phyloP scores from a whole-genome alignment of 2,329 filamentous ascomycete species.

The Paraphoma sp. region DNA sequence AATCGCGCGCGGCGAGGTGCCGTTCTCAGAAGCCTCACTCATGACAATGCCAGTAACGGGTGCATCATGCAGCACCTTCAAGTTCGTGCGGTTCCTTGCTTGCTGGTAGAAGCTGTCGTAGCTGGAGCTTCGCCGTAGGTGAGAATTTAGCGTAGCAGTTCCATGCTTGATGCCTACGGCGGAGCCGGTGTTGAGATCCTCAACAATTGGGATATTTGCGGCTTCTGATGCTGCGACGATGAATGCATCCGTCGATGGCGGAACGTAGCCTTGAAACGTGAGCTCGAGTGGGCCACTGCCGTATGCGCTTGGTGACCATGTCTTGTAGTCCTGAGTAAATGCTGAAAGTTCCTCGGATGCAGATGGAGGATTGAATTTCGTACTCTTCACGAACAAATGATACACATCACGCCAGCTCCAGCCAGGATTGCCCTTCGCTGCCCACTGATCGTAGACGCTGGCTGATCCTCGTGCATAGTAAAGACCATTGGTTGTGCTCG shows the following conservation, averaged over 20 bases:
- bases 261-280: conserved; percentile 38
- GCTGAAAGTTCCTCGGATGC: conserved; percentile 22
- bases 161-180: conserved; percentile 42
- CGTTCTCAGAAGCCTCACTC: conserved; percentile 7
- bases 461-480: background rate
- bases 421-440: conserved; percentile 62
- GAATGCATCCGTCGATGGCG: conserved; percentile 34
- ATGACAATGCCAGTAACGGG: conserved; percentile 36
- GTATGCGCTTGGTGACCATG: conserved; percentile 35
- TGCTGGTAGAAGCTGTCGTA: conserved; percentile 41
- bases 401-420: conserved; percentile 14
- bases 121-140: conserved; percentile 32
- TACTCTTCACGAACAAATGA: conserved; percentile 32
- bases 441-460: conserved; percentile 59
- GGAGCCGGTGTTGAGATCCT: conserved; percentile 41
- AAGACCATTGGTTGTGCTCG: background rate
- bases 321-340: conserved; percentile 37
- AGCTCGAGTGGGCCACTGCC: conserved; percentile 37
- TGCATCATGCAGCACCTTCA: conserved; percentile 35
- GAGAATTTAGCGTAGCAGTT: conserved; percentile 29
- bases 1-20: conserved; percentile 23
- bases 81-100: conserved; percentile 34
- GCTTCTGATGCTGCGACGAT: conserved; percentile 35
- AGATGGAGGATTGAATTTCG: conserved; percentile 37
- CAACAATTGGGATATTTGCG: conserved; percentile 38